These are phyloP conservation scores for Ceraceosorus bombacis DNA, from an alignment of 1,284 basidiomycete species.

Conservation along the genomic window DNA sequence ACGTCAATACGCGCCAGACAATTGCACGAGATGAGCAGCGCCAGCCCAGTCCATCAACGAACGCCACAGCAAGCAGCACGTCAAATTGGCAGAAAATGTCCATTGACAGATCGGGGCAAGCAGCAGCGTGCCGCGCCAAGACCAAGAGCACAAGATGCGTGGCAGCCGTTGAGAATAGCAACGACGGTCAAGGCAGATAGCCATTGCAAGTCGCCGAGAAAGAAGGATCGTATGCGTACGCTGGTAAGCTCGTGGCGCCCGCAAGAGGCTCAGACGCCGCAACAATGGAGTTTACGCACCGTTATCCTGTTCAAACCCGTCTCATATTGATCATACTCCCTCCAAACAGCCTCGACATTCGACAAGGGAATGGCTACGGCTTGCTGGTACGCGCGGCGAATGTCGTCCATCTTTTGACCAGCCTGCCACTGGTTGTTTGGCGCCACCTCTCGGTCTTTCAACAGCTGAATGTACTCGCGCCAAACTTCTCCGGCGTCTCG, in stretches of 20 bases:
- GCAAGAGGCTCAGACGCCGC: no score
- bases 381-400: slow-evolving; percentile 85
- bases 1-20: no score
- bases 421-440: slow-evolving; percentile 69
- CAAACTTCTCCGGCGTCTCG: slow-evolving; percentile 56
- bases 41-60: no score
- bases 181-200: no score
- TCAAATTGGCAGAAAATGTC: neutral
- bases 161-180: no score
- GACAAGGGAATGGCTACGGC: slow-evolving; percentile 88
- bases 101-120: neutral
- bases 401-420: slow-evolving; percentile 86
- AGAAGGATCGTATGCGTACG: no score
- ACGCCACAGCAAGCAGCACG: no score
- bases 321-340: slow-evolving; percentile 89
- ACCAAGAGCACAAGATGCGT: no score
- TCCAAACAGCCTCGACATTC: slow-evolving; percentile 89
- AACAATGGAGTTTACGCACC: slow-evolving; percentile 48
- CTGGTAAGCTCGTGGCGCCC: no score
- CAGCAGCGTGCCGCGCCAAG: neutral
- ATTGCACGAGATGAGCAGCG: no score
- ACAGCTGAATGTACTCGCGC: slow-evolving; percentile 68
- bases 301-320: slow-evolving; percentile 82
- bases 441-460: slow-evolving; percentile 62
- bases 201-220: no score